phyloP scores from a whole-genome alignment of 1,284 basidiomycete genomes.

The Grifola frondosa region DNA sequence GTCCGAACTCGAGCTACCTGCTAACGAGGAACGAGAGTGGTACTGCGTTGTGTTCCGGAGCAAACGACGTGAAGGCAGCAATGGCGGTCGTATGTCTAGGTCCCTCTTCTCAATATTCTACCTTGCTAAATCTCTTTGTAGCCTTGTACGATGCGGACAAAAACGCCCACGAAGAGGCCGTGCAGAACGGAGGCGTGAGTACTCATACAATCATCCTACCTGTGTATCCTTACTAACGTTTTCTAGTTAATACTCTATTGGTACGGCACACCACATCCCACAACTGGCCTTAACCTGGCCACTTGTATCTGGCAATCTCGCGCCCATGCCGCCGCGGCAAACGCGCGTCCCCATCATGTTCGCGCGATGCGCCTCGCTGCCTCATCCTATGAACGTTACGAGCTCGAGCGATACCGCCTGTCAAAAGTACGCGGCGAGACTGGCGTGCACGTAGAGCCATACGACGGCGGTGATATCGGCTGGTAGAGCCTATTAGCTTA shows the following conservation, averaged over 20 bases:
- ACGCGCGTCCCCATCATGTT: conserved; percentile 76
- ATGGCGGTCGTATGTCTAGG: conserved; percentile 51
- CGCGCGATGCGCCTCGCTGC: conserved; percentile 80
- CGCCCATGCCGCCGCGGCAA: conserved; percentile 78
- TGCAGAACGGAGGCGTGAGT: conserved; percentile 78
- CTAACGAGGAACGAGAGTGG: conserved; percentile 79
- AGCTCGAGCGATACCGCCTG: conserved; percentile 74
- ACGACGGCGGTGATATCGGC: conserved; percentile 66
- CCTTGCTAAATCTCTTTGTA: conserved; percentile 28
- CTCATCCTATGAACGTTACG: conserved; percentile 76
- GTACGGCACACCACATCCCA: conserved; percentile 82
- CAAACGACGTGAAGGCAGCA: conserved; percentile 67
- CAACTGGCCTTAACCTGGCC: conserved; percentile 81
- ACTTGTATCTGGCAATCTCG: conserved; percentile 96
- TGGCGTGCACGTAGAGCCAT: conserved; percentile 57
- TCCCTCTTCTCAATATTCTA: neutral
- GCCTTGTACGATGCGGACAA: conserved; percentile 85
- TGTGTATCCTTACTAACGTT: conserved; percentile 7
- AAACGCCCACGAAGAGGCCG: conserved; percentile 87
- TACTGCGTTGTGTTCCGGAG: conserved; percentile 91
- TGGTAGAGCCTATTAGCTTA: conserved; percentile 43
- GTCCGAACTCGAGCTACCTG: conserved; percentile 66
- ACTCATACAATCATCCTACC: conserved; percentile 7
- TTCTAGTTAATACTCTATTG: conserved; percentile 78
- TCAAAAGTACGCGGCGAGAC: conserved; percentile 61